Evolutionary conservation across 139 green algal genomes (phyloP).

Genomic region (Tetraselmis striata): DNA sequence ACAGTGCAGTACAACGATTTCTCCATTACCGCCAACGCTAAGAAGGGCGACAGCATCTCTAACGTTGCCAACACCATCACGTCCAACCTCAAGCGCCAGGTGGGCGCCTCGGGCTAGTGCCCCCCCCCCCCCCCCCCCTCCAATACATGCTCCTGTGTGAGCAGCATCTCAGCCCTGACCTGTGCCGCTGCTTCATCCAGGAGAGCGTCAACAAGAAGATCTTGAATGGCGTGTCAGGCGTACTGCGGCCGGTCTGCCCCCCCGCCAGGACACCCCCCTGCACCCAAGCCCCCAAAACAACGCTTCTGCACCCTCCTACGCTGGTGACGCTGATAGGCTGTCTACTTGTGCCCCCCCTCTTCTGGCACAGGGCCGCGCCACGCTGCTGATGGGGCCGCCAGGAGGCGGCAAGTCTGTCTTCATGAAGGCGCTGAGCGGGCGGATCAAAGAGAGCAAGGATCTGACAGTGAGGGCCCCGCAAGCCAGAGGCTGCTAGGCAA

Average conservation of each 20-base stretch:
- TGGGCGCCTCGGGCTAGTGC: neutral
- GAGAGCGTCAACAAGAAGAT: constrained; percentile 10
- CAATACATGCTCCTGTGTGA: neutral
- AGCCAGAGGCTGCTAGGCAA: too few species aligned
- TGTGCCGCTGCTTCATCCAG: too few species aligned
- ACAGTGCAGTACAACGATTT: neutral
- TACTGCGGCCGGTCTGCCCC: constrained; percentile 35
- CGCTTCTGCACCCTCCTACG: too few species aligned
- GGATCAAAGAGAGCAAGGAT: constrained; percentile 26
- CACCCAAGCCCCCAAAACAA: too few species aligned
- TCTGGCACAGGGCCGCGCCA: constrained; percentile 32
- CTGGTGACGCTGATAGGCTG: neutral
- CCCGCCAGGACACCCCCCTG: too few species aligned
- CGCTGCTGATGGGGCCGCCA: constrained; percentile 60
- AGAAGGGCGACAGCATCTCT: neutral
- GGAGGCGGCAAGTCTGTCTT: constrained; percentile 55
- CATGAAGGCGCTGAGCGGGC: constrained; percentile 50
- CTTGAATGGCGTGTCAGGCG: constrained; percentile 33
- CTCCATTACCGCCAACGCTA: neutral
- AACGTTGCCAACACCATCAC: neutral
- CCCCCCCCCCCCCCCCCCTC: neutral
- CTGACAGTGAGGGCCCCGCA: constrained; percentile 4
- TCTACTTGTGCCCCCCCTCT: neutral
- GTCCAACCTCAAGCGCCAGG: neutral
- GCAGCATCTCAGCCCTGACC: too few species aligned